A percentile compares a stretch with the other conserved stretches of the same genome.
Conservation (phyloP, 108 stramenopile genomes). For the Cyclotella atomus region DNA sequence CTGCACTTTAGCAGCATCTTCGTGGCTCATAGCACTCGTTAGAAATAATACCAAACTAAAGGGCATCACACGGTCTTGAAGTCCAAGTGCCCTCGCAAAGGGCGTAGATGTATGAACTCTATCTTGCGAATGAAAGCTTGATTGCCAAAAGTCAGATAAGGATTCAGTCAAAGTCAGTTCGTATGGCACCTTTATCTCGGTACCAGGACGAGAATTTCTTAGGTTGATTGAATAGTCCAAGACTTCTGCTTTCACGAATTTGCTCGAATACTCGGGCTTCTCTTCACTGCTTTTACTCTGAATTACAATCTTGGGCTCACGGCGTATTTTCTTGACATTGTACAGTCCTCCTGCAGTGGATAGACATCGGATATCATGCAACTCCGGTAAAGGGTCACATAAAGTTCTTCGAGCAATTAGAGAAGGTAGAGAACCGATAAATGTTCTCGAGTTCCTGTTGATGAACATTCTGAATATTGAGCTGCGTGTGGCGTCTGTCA, state of each 20-base stretch:
- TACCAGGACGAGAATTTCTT: slow-evolving; percentile 64
- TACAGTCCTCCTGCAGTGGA: slow-evolving; percentile 20
- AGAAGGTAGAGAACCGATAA: not conserved
- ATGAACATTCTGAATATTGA: no score
- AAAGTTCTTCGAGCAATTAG: not conserved
- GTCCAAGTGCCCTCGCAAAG: slow-evolving; percentile 81
- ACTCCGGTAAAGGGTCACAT: no score
- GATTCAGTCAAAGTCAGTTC: slow-evolving; percentile 78
- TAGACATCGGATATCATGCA: not conserved
- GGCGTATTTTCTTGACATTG: not conserved
- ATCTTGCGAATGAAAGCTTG: slow-evolving; percentile 85
- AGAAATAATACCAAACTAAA: slow-evolving; percentile 54
- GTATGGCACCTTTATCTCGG: slow-evolving; percentile 71
- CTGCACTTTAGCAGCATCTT: slow-evolving; percentile 86
- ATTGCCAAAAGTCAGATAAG: slow-evolving; percentile 83
- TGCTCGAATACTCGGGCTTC: slow-evolving; percentile 12
- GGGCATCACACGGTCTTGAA: slow-evolving; percentile 81
- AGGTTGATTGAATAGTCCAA: slow-evolving; percentile 70
- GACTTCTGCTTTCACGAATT: slow-evolving; percentile 42
- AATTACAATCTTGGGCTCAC: not conserved
- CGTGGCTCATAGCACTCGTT: slow-evolving; percentile 81
- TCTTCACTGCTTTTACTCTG: not conserved
- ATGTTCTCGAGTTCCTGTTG: not conserved
- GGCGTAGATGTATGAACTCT: slow-evolving; percentile 86
- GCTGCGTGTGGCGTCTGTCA: no score